Evolutionary conservation across 2,329 filamentous ascomycete species (phyloP), one percentile per base, ranked within the genome.

Genomic region (Phyllosticta citrichinensis): DNA sequence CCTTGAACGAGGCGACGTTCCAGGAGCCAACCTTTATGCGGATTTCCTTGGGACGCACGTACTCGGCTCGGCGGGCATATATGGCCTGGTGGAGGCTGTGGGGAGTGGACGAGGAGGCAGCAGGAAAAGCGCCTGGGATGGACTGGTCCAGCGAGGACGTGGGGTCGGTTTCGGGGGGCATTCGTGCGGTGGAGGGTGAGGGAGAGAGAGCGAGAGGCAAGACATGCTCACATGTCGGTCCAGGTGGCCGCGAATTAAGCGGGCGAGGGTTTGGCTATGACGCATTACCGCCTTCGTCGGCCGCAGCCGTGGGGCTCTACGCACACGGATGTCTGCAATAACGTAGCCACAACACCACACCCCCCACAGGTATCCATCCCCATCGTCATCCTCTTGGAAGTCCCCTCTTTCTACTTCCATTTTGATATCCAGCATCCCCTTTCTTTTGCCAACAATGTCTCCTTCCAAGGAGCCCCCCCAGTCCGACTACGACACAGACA

Each of bases 1-100:
- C 91, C 12, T 89, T 85, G 65, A 88, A 86, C 1, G 87, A 86
- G 3, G 91, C 94, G 17, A 96, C 90, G 74, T 99, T 99, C 94
- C 94, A 99, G 0, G 89, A 88, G 52, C 93, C 94, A 57, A 99
- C 82, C 75, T 97, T 97, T 73, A 99, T 83, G 65, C 86, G 87
- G 66, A 96, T 84, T 57, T 82, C 82, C 71, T 86, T 86, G 52
- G 86, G 83, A 47, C 86, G 83, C 25, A 88, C 87, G 72, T 92
- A 99, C 72, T 97, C 92, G 56, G 83, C 77, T 68, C 86, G 83
- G 59, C 94, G 83, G 50, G 88, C 85, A 69, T 87, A 83, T 50
- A 97, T 73, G 2, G 80, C 81, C 58, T 82, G 79, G 2, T 80
- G 78, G 9, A 87, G 75, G 33, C 79, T 80, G 55, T 75, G 73